Conservation (phyloP, 768 basidiomycete genomes). For the Holtermanniella nyarrowii region DNA sequence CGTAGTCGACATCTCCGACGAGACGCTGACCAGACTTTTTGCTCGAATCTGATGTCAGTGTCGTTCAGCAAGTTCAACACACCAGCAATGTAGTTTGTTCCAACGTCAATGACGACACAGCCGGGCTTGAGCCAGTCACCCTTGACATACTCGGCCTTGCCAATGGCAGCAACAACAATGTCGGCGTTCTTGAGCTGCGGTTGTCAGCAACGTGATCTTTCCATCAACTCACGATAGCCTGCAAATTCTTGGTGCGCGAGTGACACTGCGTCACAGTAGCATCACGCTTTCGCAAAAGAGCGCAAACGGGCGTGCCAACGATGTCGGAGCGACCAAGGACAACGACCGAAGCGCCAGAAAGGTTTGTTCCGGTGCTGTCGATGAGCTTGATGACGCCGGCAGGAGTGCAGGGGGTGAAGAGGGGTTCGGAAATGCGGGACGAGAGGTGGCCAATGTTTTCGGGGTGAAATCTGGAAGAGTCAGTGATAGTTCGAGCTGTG, state of each 20-base stretch:
- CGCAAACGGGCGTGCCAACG: constrained; percentile 88
- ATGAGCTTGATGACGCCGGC: constrained; percentile 82
- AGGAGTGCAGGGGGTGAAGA: constrained; percentile 92
- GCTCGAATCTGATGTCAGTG: constrained; percentile 52
- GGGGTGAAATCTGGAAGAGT: constrained; percentile 72
- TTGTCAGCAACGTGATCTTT: neutral
- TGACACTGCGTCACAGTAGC: constrained; percentile 98
- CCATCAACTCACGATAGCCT: constrained; percentile 54
- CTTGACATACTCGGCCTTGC: constrained; percentile 77
- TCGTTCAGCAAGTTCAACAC: constrained; percentile 15
- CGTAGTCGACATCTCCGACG: constrained; percentile 89
- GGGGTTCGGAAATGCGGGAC: constrained; percentile 75
- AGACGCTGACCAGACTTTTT: constrained; percentile 94
- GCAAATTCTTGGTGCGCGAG: constrained; percentile 72
- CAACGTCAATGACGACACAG: constrained; percentile 92
- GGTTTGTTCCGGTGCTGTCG: constrained; percentile 67
- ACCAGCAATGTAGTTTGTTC: constrained; percentile 93
- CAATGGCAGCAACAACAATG: constrained; percentile 93
- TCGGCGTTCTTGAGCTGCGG: constrained; percentile 71
- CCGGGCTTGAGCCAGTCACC: constrained; percentile 94
- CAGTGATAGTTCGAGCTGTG: neutral
- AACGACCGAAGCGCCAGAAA: constrained; percentile 72
- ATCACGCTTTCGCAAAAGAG: constrained; percentile 77
- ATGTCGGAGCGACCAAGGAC: constrained; percentile 96
- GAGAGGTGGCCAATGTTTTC: constrained; percentile 94